Base-by-base conservation (phyloP, 2,329 filamentous ascomycete genomes). In the Colletotrichum caudatum region DNA sequence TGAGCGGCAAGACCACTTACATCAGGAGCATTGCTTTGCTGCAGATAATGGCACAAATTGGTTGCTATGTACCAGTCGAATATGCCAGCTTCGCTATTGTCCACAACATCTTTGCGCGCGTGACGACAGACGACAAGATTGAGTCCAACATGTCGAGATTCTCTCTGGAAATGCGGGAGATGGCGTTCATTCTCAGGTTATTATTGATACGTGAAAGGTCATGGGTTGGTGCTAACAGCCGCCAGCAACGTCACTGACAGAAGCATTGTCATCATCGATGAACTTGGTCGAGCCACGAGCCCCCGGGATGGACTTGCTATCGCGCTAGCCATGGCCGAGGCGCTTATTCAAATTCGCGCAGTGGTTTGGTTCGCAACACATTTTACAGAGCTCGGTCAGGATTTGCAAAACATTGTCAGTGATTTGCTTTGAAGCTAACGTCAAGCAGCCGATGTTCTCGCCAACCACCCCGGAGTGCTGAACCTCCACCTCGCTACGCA, bases 1-100 rank as follows among this genome's bases (percentile, higher is more conserved):
- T 99, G 96, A 97, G 94, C 76, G 96, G 95, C 0, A 99, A 98
- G 80, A 97, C 93, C 74, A 99, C 95, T 0, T 98, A 98, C 77
- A 97, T 98, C 73, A 90, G 94, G 61, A 92, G 93, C 1, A 86
- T 97, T 33, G 93, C 95, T 0, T 84, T 99, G 41, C 89, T 97
- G 78, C 90, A 93, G 56, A 90, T 99, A 69, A 98, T 99, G 94
- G 94, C 94, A 0, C 96, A 99, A 77, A 91, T 98, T 63, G 95
- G 95, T 3, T 93, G 90, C 76, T 98, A 97, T 78, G 92, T 98
- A 1, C 96, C 96, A 0, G 95, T 94, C 0, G 86, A 91, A 39
- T 96, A 94, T 77, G 96, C 94, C 0, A 90, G 91, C 0, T 92
- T 98, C 74, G 90, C 94, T 0, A 89, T 98, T 23, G 86, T 93